phyloP scores from a whole-genome alignment of 2,329 filamentous ascomycete genomes.

The Diaporthe humulicola region DNA sequence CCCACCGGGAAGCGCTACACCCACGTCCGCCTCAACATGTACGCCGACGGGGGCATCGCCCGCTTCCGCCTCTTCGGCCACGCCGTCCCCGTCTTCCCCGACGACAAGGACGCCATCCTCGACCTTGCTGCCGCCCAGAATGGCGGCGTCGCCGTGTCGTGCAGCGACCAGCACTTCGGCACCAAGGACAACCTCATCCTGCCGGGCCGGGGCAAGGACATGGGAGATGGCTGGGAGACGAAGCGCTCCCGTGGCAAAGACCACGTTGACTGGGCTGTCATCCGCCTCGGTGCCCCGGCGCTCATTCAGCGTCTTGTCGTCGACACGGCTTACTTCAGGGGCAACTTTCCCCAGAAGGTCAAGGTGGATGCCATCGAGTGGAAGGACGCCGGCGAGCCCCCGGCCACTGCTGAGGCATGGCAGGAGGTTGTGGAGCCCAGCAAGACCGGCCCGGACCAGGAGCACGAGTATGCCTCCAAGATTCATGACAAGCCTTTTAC shows the following conservation, averaged over 20 bases:
- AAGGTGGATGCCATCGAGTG: constrained; percentile 74
- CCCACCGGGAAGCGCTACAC: constrained; percentile 77
- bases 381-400: constrained; percentile 67
- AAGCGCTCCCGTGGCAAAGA: constrained; percentile 77
- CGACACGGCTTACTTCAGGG: constrained; percentile 86
- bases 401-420: constrained; percentile 72
- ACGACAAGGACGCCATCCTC: constrained; percentile 73
- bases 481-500: constrained; percentile 74
- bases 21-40: constrained; percentile 86
- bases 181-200: constrained; percentile 85
- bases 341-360: constrained; percentile 85
- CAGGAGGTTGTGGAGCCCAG: constrained; percentile 73
- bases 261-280: constrained; percentile 86
- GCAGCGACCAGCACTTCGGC: constrained; percentile 88
- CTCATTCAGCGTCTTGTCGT: constrained; percentile 76
- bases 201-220: constrained; percentile 83
- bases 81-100: constrained; percentile 81
- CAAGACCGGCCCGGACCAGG: constrained; percentile 79
- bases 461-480: constrained; percentile 74
- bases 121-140: constrained; percentile 85
- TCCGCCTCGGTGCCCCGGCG: constrained; percentile 77
- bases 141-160: constrained; percentile 80
- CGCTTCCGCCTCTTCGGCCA: constrained; percentile 83
- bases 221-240: constrained; percentile 93
- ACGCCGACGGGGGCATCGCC: constrained; percentile 87